Evolutionary conservation across 2,329 filamentous ascomycete genomes (phyloP).

Genomic region (Trichoderma gracile): DNA sequence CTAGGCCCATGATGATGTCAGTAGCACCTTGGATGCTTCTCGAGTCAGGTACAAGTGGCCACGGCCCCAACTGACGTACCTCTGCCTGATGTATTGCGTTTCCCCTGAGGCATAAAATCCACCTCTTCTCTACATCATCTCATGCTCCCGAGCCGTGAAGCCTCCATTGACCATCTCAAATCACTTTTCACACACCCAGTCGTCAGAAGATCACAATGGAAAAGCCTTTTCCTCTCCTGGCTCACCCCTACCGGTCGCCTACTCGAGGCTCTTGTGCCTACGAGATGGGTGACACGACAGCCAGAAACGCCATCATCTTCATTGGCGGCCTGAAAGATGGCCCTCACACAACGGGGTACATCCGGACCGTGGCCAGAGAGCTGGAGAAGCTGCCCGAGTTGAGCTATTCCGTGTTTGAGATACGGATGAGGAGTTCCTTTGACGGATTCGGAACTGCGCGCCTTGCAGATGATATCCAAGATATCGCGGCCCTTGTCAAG

Average conservation of each 20-base stretch:
- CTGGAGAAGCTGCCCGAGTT: slow-evolving; percentile 43
- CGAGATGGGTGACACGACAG: slow-evolving; percentile 45
- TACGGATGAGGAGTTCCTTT: slow-evolving; percentile 57
- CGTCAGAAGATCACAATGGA: slow-evolving; percentile 31
- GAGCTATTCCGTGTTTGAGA: slow-evolving; percentile 57
- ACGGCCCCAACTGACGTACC: no score
- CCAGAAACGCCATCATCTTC: slow-evolving; percentile 64
- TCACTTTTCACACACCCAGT: no score
- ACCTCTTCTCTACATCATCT: no score
- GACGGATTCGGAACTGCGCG: slow-evolving; percentile 53
- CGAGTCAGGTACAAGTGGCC: no score
- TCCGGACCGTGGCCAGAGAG: slow-evolving; percentile 47
- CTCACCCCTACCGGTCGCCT: slow-evolving; percentile 49
- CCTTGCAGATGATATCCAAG: slow-evolving; percentile 54
- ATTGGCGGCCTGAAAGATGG: slow-evolving; percentile 71
- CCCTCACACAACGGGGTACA: slow-evolving; percentile 64
- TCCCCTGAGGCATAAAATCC: neutral
- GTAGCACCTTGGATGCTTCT: no score
- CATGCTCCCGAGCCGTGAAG: no score
- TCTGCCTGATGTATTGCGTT: no score
- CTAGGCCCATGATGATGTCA: no score
- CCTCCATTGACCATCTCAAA: no score
- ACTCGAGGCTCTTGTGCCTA: slow-evolving; percentile 48
- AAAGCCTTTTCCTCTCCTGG: slow-evolving; percentile 45
- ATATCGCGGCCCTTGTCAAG: slow-evolving; percentile 54